Evolutionary conservation across 2,329 filamentous ascomycete genomes (phyloP).

Genomic region (Claviceps paspali): DNA sequence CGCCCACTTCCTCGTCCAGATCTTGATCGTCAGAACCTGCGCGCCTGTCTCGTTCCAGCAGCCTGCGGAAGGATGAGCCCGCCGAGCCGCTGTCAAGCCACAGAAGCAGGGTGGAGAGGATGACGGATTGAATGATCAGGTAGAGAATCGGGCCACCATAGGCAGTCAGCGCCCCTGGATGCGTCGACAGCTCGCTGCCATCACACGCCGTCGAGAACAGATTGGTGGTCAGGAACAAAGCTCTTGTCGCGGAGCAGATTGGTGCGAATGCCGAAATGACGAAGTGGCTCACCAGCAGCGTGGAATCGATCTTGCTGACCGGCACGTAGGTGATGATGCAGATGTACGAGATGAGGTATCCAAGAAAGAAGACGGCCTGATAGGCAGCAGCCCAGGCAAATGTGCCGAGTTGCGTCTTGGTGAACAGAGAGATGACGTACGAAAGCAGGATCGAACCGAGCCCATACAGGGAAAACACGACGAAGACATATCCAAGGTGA

Average conservation of each 20-base stretch:
- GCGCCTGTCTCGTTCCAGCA: slow-evolving; percentile 21
- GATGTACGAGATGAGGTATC: slow-evolving; percentile 59
- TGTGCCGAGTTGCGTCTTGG: slow-evolving; percentile 62
- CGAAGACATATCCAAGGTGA: slow-evolving; percentile 63
- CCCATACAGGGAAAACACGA: slow-evolving; percentile 69
- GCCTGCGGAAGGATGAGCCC: slow-evolving; percentile 32
- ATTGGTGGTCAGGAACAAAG: slow-evolving; percentile 66
- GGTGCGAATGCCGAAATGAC: slow-evolving; percentile 60
- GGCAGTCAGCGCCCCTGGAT: slow-evolving; percentile 54
- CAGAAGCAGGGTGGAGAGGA: slow-evolving; percentile 58
- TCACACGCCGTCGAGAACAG: slow-evolving; percentile 69
- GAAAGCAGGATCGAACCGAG: slow-evolving; percentile 60
- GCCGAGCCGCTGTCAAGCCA: slow-evolving; percentile 67
- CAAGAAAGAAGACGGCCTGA: slow-evolving; percentile 56
- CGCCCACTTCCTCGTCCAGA: slow-evolving; percentile 44
- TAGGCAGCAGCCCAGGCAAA: slow-evolving; percentile 71
- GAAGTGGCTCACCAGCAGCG: slow-evolving; percentile 58
- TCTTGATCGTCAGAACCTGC: slow-evolving; percentile 16
- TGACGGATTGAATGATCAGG: slow-evolving; percentile 55
- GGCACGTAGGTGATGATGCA: slow-evolving; percentile 60
- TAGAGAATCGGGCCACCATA: slow-evolving; percentile 82
- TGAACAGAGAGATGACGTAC: slow-evolving; percentile 71
- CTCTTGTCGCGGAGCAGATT: slow-evolving; percentile 57
- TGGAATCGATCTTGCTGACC: slow-evolving; percentile 49
- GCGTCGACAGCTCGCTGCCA: slow-evolving; percentile 43